These are phyloP conservation scores for Allantophomopsis lycopodina DNA, from an alignment of 2,329 filamentous ascomycete genomes.

Conservation along the genomic window DNA sequence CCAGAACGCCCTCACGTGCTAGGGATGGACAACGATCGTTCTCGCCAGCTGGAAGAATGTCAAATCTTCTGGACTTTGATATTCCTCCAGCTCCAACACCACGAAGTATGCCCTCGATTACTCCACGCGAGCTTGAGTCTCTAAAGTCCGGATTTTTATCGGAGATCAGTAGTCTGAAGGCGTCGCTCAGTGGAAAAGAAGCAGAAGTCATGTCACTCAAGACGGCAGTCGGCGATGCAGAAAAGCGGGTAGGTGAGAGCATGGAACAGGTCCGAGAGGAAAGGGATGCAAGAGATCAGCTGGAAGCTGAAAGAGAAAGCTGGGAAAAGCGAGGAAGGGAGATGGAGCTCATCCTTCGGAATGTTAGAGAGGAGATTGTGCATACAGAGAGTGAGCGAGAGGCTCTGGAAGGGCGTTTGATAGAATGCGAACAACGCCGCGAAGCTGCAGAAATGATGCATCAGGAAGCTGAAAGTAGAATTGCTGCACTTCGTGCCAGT, in stretches of 20 bases:
- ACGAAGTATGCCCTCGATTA: constrained; percentile 79
- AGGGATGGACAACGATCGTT: constrained; percentile 11
- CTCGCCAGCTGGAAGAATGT: constrained; percentile 26
- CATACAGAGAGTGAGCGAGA: constrained; percentile 70
- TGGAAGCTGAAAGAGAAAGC: constrained; percentile 61
- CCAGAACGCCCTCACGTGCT: constrained; percentile 1
- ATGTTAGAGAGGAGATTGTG: constrained; percentile 71
- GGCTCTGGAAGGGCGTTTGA: constrained; percentile 59
- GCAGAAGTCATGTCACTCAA: constrained; percentile 83
- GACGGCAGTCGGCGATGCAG: constrained; percentile 75
- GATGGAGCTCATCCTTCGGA: constrained; percentile 69
- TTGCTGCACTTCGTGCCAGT: constrained; percentile 58
- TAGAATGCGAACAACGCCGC: constrained; percentile 62
- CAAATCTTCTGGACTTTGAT: constrained; percentile 76
- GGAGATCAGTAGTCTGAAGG: constrained; percentile 88
- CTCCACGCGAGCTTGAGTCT: constrained; percentile 81
- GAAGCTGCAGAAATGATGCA: constrained; percentile 65
- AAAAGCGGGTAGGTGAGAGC: constrained; percentile 79
- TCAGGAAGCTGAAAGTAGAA: constrained; percentile 62
- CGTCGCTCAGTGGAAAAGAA: constrained; percentile 82
- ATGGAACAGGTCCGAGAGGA: constrained; percentile 76
- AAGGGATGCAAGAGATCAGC: constrained; percentile 51
- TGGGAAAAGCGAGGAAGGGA: constrained; percentile 81
- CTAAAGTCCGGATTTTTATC: constrained; percentile 84
- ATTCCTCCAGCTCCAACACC: constrained; percentile 90